Percentiles rank a stretch among this genome's conserved stretches.
These are phyloP conservation scores for Mortierella claussenii DNA, from an alignment of 192 early-diverging fungal species.

Conservation along the genomic window DNA sequence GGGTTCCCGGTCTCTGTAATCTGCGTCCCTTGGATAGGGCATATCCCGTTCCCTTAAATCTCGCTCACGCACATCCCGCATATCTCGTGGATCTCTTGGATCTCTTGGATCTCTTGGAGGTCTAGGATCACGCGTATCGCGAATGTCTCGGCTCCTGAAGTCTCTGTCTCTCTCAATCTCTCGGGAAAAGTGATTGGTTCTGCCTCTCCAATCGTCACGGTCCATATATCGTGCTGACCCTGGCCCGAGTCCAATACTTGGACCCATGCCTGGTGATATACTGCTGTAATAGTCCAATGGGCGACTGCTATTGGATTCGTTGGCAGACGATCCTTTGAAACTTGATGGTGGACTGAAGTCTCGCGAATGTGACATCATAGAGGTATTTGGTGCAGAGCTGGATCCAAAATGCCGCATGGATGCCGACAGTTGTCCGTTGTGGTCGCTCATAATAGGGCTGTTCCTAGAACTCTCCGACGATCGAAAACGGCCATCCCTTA, in stretches of 20 bases:
- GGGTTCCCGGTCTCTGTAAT: conserved; percentile 18
- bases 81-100: conserved; percentile 27
- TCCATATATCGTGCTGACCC: conserved; percentile 37
- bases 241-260: conserved; percentile 26
- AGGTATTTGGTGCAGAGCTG: conserved; percentile 24
- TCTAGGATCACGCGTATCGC: too few species aligned
- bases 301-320: conserved; percentile 21
- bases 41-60: conserved; percentile 30
- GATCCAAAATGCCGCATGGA: conserved; percentile 30
- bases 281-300: conserved; percentile 28
- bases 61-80: conserved; percentile 20
- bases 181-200: conserved; percentile 21
- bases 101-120: conserved; percentile 37
- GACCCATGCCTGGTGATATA: conserved; percentile 15
- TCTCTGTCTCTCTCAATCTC: conserved; percentile 45
- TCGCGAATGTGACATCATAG: conserved; percentile 25
- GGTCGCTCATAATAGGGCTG: conserved; percentile 11
- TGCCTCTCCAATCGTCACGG: conserved; percentile 40
- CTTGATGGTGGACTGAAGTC: conserved; percentile 37
- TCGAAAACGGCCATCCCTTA: conserved; percentile 34
- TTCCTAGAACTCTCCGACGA: conserved; percentile 30
- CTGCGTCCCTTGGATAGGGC: conserved; percentile 5
- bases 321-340: conserved; percentile 9
- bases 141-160: conserved; percentile 19
- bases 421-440: conserved; percentile 16